Conservation (phyloP, 345 rosid genomes). For the Melaleuca alternifolia region DNA sequence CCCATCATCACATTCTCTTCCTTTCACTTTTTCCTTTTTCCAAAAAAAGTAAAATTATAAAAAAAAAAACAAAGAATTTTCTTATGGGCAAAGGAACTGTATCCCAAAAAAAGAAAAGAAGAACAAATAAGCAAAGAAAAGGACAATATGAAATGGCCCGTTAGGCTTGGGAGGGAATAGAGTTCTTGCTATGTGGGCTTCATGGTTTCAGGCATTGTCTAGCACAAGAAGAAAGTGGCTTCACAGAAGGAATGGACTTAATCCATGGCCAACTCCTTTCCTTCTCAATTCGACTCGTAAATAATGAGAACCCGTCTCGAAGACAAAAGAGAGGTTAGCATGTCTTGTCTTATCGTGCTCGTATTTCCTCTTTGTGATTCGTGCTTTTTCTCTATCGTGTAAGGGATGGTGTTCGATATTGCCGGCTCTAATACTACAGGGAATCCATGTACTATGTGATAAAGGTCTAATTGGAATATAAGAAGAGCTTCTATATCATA, state of each 20-base stretch:
- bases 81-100: not conserved
- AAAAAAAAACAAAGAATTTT: not conserved
- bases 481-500: not conserved
- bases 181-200: not conserved
- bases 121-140: not conserved
- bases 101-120: not conserved
- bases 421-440: not conserved
- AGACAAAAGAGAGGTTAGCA: not conserved
- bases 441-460: not conserved
- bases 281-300: not conserved
- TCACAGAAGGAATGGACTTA: not conserved
- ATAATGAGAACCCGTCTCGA: not conserved
- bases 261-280: not conserved
- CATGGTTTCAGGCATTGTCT: not conserved
- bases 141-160: not conserved
- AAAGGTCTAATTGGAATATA: not conserved
- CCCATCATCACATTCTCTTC: not conserved
- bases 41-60: not conserved
- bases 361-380: not conserved
- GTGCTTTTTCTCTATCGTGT: rapidly evolving
- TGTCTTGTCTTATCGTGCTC: not conserved
- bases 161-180: not conserved
- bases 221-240: not conserved
- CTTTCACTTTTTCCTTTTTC: not conserved
- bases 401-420: rapidly evolving